Conservation (phyloP, 345 rosid genomes). For the Salix koriyanagi region DNA sequence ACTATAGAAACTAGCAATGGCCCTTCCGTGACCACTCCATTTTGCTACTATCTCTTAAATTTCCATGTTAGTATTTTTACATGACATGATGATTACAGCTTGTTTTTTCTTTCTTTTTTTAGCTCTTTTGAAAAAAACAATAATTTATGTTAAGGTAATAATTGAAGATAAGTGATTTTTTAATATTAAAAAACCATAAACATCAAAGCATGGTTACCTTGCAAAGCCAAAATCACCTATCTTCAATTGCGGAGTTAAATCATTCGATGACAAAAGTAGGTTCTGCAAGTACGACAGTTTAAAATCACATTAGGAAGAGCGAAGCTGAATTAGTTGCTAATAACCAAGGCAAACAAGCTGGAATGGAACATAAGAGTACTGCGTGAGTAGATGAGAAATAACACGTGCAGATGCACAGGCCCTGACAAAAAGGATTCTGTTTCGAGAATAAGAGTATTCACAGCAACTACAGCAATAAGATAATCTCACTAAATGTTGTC, state of each 20-base stretch:
- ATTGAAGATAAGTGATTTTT: no score
- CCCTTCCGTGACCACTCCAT: not conserved
- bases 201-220: slow-evolving; percentile 37
- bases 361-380: not conserved
- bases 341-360: not conserved
- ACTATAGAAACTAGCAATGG: not conserved
- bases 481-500: not conserved
- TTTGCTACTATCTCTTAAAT: no score
- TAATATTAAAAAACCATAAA: not conserved
- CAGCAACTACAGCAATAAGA: not conserved
- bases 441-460: not conserved
- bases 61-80: no score
- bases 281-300: slow-evolving; percentile 42
- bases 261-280: slow-evolving; percentile 58
- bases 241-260: slow-evolving; percentile 51
- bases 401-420: not conserved
- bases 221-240: slow-evolving; percentile 94
- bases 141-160: no score
- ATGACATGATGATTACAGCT: no score
- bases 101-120: no score
- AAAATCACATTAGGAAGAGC: slow-evolving; percentile 1
- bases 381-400: not conserved
- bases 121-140: no score
- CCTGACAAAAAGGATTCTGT: not conserved
- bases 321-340: not conserved